Evolutionary conservation across 345 rosid genomes (phyloP).

Genomic region (Raphanus sativus): DNA sequence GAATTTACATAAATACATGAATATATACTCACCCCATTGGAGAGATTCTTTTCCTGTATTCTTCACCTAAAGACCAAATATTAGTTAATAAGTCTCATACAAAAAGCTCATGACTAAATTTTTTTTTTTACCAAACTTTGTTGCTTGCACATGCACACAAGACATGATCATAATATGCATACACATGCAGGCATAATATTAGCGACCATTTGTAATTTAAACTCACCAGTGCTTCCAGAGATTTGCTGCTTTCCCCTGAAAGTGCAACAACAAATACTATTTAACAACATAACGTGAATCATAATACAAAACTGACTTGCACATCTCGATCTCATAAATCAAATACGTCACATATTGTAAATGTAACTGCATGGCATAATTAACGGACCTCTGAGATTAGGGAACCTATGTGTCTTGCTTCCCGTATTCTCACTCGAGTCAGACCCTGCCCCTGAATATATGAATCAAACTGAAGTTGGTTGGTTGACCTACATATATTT

Average conservation of each 20-base stretch:
- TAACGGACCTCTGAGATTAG: slow-evolving; percentile 63
- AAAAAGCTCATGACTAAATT: background rate
- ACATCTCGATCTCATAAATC: background rate
- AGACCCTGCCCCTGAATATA: slow-evolving; percentile 47
- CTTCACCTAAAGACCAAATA: slow-evolving; percentile 61
- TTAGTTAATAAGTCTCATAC: background rate
- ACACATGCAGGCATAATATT: background rate
- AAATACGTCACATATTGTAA: background rate
- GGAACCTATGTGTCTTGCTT: slow-evolving; percentile 54
- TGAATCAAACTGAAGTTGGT: background rate
- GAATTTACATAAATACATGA: background rate
- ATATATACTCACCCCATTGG: slow-evolving; percentile 72
- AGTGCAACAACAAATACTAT: background rate
- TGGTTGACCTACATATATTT: background rate
- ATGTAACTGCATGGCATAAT: background rate
- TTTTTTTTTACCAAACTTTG: background rate
- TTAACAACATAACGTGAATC: background rate
- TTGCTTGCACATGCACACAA: background rate
- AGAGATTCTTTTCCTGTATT: slow-evolving; percentile 83
- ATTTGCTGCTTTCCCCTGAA: slow-evolving; percentile 76
- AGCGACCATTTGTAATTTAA: background rate
- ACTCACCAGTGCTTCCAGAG: slow-evolving; percentile 86
- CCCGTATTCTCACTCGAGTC: slow-evolving; percentile 51
- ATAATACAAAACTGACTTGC: background rate
- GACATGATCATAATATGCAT: background rate